These are phyloP conservation scores for Diaporthe capsici DNA, from an alignment of 2,329 filamentous ascomycete genomes.

Conservation along the genomic window DNA sequence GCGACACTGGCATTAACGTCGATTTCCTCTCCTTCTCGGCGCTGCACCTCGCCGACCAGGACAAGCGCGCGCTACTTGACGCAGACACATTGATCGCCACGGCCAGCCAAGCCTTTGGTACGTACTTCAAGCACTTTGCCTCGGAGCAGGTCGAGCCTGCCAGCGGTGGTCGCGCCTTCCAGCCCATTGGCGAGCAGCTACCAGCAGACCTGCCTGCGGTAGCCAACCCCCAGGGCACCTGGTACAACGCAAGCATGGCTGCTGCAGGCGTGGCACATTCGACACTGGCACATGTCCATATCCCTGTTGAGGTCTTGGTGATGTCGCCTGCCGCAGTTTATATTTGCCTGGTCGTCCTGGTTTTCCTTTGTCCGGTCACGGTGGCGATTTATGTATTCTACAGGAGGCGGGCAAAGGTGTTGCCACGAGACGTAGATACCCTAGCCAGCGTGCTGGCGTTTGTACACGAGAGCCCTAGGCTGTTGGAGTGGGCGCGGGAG, in stretches of 20 bases:
- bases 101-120: background rate
- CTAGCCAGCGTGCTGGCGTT: background rate
- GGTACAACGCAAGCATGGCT: background rate
- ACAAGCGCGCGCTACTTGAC: background rate
- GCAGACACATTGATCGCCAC: background rate
- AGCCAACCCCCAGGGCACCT: background rate
- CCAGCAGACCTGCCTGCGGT: background rate
- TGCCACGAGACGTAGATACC: background rate
- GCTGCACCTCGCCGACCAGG: background rate
- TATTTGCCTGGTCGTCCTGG: background rate
- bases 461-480: background rate
- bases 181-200: background rate
- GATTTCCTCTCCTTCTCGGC: background rate
- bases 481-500: background rate
- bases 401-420: background rate
- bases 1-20: background rate
- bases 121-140: background rate
- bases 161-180: background rate
- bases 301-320: background rate
- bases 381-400: constrained; percentile 1
- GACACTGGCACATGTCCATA: background rate
- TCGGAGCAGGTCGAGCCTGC: background rate
- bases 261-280: background rate
- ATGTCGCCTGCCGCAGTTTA: background rate
- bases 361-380: background rate